Percentiles rank a stretch among this genome's conserved stretches.
phyloP scores from a whole-genome alignment of 345 rosid species.

The Erucastrum elatum region DNA sequence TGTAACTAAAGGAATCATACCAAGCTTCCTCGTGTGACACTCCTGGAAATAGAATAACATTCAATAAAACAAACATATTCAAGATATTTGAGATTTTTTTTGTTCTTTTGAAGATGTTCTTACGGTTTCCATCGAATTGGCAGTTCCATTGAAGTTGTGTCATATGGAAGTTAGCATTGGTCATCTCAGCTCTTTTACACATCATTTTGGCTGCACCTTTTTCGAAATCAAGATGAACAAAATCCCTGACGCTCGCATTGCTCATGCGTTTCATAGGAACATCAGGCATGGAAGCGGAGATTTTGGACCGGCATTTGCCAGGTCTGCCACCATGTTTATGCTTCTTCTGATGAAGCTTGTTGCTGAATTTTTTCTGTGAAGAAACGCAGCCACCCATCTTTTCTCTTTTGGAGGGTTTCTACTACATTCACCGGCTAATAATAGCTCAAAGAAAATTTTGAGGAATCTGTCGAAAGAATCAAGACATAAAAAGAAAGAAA shows the following conservation, averaged over 20 bases:
- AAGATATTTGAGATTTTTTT: not conserved
- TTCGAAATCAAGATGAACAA: slow-evolving; percentile 59
- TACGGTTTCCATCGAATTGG: slow-evolving; percentile 65
- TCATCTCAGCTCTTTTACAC: slow-evolving; percentile 58
- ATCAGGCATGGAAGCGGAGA: slow-evolving; percentile 44
- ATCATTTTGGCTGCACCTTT: slow-evolving; percentile 52
- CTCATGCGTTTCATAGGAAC: slow-evolving; percentile 45
- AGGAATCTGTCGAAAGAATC: slow-evolving; percentile 4
- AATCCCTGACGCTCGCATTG: slow-evolving; percentile 55
- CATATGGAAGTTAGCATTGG: slow-evolving; percentile 54
- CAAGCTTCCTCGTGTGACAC: slow-evolving; percentile 74
- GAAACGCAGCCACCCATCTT: slow-evolving; percentile 76
- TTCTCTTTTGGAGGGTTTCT: slow-evolving; percentile 10
- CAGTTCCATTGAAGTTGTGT: slow-evolving; percentile 83
- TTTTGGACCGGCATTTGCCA: slow-evolving; percentile 50
- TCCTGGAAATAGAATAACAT: slow-evolving; percentile 41
- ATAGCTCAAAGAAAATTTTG: slow-evolving; percentile 4
- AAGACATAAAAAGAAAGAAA: slow-evolving; percentile 4
- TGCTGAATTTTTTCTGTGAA: slow-evolving; percentile 31
- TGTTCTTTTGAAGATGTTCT: not conserved
- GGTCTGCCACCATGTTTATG: slow-evolving; percentile 26
- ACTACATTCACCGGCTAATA: slow-evolving; percentile 20
- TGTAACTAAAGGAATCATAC: slow-evolving; percentile 72
- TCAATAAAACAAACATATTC: slow-evolving; percentile 9
- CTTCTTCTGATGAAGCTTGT: slow-evolving; percentile 33